Percentiles rank a stretch among this genome's conserved stretches.
Evolutionary conservation across 352 stramenopile species (phyloP).

Genomic region (Thraustochytrium striatum): DNA sequence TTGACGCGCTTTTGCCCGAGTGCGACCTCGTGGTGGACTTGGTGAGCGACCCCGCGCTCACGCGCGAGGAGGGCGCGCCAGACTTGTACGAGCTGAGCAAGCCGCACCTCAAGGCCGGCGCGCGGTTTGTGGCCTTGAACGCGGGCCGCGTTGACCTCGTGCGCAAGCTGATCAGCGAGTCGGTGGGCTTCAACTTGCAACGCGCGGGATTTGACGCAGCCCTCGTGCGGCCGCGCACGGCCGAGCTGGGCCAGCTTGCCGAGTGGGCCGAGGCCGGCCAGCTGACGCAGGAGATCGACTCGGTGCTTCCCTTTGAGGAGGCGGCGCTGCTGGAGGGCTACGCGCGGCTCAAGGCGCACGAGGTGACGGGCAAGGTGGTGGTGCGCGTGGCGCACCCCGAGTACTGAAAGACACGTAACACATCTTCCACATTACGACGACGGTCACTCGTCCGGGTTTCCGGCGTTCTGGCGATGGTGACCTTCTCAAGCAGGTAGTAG

Average conservation of each 20-base stretch:
- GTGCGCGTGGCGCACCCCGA: not conserved
- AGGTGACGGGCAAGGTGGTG: slow-evolving; percentile 19
- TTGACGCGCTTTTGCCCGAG: too few species aligned
- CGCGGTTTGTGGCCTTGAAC: not conserved
- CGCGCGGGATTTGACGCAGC: slow-evolving; percentile 17
- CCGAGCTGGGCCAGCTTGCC: slow-evolving; percentile 16
- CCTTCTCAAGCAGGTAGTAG: slow-evolving; percentile 16
- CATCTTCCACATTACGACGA: not conserved
- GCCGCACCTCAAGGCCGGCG: not conserved
- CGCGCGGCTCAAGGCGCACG: not conserved
- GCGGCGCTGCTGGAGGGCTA: slow-evolving; percentile 13
- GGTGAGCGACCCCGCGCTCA: not conserved
- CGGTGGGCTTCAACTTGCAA: slow-evolving; percentile 32
- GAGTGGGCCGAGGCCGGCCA: slow-evolving; percentile 25
- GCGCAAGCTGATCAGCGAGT: slow-evolving; percentile 22
- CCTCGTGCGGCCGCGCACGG: not conserved
- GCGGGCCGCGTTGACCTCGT: slow-evolving; percentile 22
- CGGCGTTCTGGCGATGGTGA: not conserved
- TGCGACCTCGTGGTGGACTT: slow-evolving; percentile 29
- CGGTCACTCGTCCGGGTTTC: not conserved
- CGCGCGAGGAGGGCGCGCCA: not conserved
- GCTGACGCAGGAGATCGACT: slow-evolving; percentile 16
- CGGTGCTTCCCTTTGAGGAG: slow-evolving; percentile 26
- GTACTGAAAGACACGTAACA: too few species aligned
- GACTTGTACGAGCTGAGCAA: not conserved